Evolutionary conservation across 768 basidiomycete genomes (phyloP), one percentile per base, ranked within the genome.

Genomic region (Hericium erinaceus): DNA sequence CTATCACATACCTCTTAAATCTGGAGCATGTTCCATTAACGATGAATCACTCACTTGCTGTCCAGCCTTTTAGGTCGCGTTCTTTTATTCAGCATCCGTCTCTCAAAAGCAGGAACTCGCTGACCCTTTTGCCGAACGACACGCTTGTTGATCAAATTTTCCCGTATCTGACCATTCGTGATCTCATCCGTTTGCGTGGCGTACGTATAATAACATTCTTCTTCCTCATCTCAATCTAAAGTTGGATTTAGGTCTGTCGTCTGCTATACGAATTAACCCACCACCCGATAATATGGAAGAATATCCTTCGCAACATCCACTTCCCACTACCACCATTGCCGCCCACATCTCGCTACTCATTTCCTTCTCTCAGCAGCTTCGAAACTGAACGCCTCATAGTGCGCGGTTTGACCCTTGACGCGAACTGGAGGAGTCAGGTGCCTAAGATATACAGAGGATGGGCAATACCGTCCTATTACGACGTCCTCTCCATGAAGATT

Each of bases 201-300:
- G 62, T 61, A 57, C 33, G 56, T 48, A 2, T 9, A 28, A 26
- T 28, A 13, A 3, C n/a, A 20, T 18, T 0, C 44, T 11, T 2
- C 26, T 1, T 8, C 9, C 7, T 6, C 38, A 18, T 7, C 22
- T 18, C 16, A 56, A 2, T 13, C 52, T n/a, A 8, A 44, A 3
- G 18, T 13, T n/a, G 8, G 22, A 38, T 2, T 8, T 20, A 63
- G 62, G 58, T 59, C 41, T 61, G 60, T 50, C 46, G 44, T 16
- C 48, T 48, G 12, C 51, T 63, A 40, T 61, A 61, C 52, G 58
- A 57, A 24, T 49, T 61, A 1, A 63, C 62, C 4, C 62, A 63
- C 41, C 51, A 63, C 16, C 41, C 62, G 11, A 56, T 57, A 54
- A 56, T 63, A 11, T 63, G 62, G 62, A 63, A 63, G 51, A 57